These are phyloP conservation scores for Apiotrichum sp. DNA, from an alignment of 1,284 basidiomycete genomes.

Conservation along the genomic window DNA sequence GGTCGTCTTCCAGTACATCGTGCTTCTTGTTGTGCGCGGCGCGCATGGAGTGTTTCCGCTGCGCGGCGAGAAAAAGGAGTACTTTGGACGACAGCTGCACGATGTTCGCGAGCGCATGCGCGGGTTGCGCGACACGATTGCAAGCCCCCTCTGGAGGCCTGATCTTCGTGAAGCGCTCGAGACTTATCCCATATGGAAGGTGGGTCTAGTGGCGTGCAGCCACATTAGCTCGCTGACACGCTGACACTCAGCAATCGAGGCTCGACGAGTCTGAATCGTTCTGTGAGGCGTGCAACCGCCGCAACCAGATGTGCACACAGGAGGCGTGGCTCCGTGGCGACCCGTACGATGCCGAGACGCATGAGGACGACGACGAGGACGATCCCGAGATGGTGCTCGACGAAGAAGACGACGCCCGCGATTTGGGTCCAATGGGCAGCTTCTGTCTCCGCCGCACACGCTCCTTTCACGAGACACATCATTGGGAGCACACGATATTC, in stretches of 20 bases:
- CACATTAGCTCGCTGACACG: no score
- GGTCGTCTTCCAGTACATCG: slow-evolving; percentile 74
- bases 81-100: slow-evolving; percentile 18
- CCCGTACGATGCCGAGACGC: no score
- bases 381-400: not conserved
- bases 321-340: no score
- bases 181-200: slow-evolving; percentile 53
- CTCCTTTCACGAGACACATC: slow-evolving; percentile 41
- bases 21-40: slow-evolving; percentile 62
- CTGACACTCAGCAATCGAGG: no score
- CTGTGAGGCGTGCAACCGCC: no score
- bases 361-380: no score
- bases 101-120: slow-evolving; percentile 10
- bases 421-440: not conserved
- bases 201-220: not conserved
- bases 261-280: no score
- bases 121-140: not conserved
- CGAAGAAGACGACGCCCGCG: not conserved
- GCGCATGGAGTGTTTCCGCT: slow-evolving; percentile 20
- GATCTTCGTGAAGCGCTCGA: slow-evolving; percentile 62
- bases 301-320: no score
- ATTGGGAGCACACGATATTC: slow-evolving; percentile 30
- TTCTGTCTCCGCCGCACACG: slow-evolving; percentile 2
- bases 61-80: slow-evolving; percentile 17
- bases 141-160: slow-evolving; percentile 56